These are phyloP conservation scores for Gracilaria gracilis DNA, from an alignment of 23 red algal genomes.

Conservation along the genomic window DNA sequence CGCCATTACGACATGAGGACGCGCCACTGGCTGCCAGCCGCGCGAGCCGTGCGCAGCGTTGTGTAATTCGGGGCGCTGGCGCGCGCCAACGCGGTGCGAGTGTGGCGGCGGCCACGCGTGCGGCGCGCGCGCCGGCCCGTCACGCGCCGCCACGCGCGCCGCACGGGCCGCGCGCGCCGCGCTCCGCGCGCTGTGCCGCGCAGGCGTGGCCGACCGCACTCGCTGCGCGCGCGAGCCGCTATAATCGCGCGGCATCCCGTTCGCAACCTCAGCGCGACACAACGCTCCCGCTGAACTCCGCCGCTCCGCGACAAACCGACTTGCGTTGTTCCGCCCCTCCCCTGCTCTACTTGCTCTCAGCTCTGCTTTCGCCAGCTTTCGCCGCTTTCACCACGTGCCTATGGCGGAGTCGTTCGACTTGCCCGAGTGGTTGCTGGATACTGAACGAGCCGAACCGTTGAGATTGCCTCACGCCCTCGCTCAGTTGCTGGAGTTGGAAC, in stretches of 20 bases:
- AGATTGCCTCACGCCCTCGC: background rate
- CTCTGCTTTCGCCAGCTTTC: too few species aligned
- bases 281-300: background rate
- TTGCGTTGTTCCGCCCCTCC: background rate
- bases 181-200: background rate
- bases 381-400: background rate
- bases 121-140: background rate
- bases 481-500: constrained; percentile 13
- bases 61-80: too few species aligned
- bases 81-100: too few species aligned
- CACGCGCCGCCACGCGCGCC: background rate
- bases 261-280: background rate
- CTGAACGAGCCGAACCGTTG: constrained; percentile 5
- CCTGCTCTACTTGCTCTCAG: background rate
- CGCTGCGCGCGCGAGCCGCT: background rate
- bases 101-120: background rate
- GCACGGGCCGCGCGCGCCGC: background rate
- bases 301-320: background rate
- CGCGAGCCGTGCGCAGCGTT: too few species aligned
- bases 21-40: too few species aligned
- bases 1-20: too few species aligned
- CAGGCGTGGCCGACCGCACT: background rate
- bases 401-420: constrained; percentile 25
- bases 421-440: constrained; percentile 23
- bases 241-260: constrained; percentile 36